Conservation (phyloP, 768 basidiomycete species). For the Dioszegia aurantiaca region DNA sequence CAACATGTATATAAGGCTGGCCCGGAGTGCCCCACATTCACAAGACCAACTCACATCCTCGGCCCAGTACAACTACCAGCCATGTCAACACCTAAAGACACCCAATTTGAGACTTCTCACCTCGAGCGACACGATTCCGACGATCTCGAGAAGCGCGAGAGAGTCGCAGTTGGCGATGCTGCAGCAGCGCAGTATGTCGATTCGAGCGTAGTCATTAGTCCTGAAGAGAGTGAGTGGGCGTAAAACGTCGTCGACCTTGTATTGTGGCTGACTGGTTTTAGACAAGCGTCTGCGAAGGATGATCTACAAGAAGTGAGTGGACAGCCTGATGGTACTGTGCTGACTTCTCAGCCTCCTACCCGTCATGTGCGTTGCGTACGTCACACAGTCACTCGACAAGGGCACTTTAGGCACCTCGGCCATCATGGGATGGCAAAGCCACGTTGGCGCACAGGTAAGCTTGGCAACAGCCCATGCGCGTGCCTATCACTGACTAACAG, state of each 20-base stretch:
- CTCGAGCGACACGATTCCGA: slow-evolving; percentile 8
- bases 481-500: no score
- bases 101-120: background rate
- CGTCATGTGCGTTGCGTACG: slow-evolving; percentile 23
- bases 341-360: slow-evolving; percentile 14
- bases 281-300: slow-evolving; percentile 43
- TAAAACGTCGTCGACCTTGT: background rate
- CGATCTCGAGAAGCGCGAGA: slow-evolving; percentile 13
- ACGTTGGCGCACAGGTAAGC: slow-evolving; percentile 14
- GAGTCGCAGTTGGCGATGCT: slow-evolving; percentile 17
- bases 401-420: slow-evolving; percentile 22
- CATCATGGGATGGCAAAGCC: slow-evolving; percentile 23
- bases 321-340: background rate
- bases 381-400: slow-evolving; percentile 37
- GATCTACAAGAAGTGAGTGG: slow-evolving; percentile 24
- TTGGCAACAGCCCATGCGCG: no score
- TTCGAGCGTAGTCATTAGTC: slow-evolving; percentile 24
- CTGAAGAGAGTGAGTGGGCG: slow-evolving; percentile 21
- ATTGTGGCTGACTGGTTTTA: background rate
- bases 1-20: no score
- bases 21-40: background rate
- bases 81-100: background rate
- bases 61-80: no score
- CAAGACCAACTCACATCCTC: background rate
- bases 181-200: slow-evolving; percentile 29